Evolutionary conservation across 2,329 filamentous ascomycete species (phyloP).

Genomic region (Fusarium decemcellulare): DNA sequence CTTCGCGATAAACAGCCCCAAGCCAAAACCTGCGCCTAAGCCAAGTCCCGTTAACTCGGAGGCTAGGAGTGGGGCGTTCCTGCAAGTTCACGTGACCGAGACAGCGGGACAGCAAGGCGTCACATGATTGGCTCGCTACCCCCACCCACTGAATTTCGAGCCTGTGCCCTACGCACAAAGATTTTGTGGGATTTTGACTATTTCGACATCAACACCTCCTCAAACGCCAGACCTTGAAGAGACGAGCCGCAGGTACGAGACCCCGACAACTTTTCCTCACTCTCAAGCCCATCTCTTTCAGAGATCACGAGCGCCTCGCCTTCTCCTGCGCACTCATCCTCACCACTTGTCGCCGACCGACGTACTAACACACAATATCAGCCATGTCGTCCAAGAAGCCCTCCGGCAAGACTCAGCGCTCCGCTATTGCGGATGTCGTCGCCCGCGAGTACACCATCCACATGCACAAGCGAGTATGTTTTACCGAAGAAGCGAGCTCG

Average conservation of each 20-base stretch:
- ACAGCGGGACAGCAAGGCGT: constrained; percentile 7
- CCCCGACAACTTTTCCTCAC: constrained; percentile 41
- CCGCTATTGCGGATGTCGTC: constrained; percentile 99
- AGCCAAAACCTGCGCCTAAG: constrained; percentile 33
- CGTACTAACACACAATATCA: constrained; percentile 49
- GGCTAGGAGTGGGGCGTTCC: constrained; percentile 16
- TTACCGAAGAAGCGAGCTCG: constrained; percentile 23
- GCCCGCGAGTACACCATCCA: constrained; percentile 99
- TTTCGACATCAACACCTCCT: constrained; percentile 54
- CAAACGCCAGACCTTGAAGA: constrained; percentile 57
- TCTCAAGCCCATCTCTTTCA: constrained; percentile 29
- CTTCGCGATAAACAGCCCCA: constrained; percentile 44
- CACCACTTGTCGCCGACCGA: constrained; percentile 29
- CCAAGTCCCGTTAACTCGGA: constrained; percentile 39
- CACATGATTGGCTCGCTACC: constrained; percentile 55
- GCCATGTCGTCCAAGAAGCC: constrained; percentile 62
- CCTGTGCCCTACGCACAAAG: constrained; percentile 60
- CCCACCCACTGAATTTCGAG: constrained; percentile 51
- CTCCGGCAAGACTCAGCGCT: constrained; percentile 72
- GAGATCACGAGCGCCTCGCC: constrained; percentile 42
- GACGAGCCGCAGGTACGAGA: constrained; percentile 60
- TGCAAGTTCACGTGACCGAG: constrained; percentile 46
- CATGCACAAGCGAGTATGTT: constrained; percentile 89
- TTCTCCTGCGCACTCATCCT: constrained; percentile 26
- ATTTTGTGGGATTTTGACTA: constrained; percentile 57